Percentiles rank a stretch among this genome's conserved stretches.
Evolutionary conservation across 1,139 yeast species (phyloP).

Genomic region (Yamadazyma blattariae): DNA sequence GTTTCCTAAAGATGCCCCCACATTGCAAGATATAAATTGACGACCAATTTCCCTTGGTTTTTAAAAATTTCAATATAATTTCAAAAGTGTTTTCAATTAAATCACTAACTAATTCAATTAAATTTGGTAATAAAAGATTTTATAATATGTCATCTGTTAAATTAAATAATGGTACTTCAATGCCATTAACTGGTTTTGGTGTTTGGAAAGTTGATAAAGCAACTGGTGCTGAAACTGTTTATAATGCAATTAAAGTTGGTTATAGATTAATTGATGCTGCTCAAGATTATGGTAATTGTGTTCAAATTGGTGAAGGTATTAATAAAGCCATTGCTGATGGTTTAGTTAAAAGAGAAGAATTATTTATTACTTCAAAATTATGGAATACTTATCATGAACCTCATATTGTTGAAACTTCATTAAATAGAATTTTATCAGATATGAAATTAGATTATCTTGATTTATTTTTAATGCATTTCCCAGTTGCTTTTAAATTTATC

Average conservation of each 20-base stretch:
- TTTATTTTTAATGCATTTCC: conserved; percentile 77
- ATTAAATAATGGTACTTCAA: conserved; percentile 56
- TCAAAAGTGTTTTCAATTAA: no score
- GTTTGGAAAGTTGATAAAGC: conserved; percentile 64
- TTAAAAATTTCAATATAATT: no score
- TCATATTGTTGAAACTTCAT: conserved; percentile 53
- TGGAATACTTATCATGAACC: conserved; percentile 81
- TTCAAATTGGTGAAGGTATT: conserved; percentile 70
- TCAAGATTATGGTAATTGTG: conserved; percentile 74
- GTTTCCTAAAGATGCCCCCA: no score
- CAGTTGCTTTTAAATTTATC: conserved; percentile 69
- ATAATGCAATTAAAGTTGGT: conserved; percentile 67
- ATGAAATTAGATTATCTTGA: conserved; percentile 69
- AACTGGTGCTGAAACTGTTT: conserved; percentile 57
- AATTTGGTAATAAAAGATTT: no score
- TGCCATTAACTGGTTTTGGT: conserved; percentile 67
- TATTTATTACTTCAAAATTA: conserved; percentile 73
- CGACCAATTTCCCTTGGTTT: no score
- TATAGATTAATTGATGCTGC: conserved; percentile 80
- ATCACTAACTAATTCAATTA: no score
- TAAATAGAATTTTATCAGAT: conserved; percentile 62
- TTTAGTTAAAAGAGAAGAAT: conserved; percentile 65
- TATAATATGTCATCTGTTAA: no score
- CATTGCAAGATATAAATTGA: no score
- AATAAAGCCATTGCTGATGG: conserved; percentile 65